Evolutionary conservation across 257 asterid species (phyloP).

Genomic region (Fraxinus pennsylvanica): DNA sequence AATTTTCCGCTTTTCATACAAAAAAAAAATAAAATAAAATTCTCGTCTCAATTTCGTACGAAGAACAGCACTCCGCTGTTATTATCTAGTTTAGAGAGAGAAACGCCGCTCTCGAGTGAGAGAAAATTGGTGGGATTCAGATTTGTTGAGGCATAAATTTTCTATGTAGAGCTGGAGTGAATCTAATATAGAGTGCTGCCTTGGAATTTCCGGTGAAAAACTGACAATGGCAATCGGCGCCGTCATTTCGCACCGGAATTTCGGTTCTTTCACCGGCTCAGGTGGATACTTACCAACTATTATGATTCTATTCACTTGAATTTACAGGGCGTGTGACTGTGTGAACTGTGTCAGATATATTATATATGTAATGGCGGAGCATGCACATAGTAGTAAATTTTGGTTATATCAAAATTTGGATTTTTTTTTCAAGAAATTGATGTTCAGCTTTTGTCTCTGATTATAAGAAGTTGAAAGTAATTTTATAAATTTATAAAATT

Average conservation of each 20-base stretch:
- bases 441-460: not conserved
- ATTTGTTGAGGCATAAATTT: not conserved
- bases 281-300: conserved; percentile 38
- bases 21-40: not conserved
- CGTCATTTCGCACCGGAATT: conserved; percentile 69
- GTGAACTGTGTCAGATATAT: not conserved
- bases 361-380: not conserved
- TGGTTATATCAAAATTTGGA: not conserved
- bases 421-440: not conserved
- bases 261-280: conserved; percentile 62
- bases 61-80: conserved; percentile 27
- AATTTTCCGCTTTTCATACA: conserved; percentile 40
- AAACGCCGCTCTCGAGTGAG: conserved; percentile 23
- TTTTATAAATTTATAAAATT: not conserved
- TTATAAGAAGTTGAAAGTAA: not conserved
- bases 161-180: not conserved
- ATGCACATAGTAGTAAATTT: not conserved
- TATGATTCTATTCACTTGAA: not conserved
- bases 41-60: conserved; percentile 27
- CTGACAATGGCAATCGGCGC: conserved; percentile 73
- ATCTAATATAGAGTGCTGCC: not conserved
- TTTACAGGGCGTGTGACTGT: not conserved
- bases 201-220: conserved; percentile 27
- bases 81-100: conserved; percentile 45
- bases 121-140: conserved; percentile 19